Evolutionary conservation across 768 basidiomycete species (phyloP).

Genomic region (Crassisporium funariophilum): DNA sequence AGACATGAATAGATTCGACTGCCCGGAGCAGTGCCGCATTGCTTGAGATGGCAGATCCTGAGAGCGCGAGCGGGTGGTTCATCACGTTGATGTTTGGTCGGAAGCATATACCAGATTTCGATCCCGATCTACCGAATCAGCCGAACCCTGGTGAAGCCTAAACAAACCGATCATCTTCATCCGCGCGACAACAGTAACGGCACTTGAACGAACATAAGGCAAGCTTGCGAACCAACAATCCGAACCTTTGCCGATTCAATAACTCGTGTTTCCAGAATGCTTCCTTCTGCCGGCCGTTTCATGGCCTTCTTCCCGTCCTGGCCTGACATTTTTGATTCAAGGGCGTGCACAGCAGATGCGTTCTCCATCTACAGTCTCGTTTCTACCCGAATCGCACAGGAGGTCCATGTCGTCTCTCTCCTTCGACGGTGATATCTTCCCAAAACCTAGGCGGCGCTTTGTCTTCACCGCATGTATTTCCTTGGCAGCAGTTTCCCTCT

Average conservation of each 20-base stretch:
- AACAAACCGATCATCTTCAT: too few species aligned
- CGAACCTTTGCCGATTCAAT: too few species aligned
- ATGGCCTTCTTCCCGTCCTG: too few species aligned
- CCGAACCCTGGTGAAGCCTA: constrained; percentile 6
- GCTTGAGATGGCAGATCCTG: too few species aligned
- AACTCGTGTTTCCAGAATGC: too few species aligned
- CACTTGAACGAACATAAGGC: background rate
- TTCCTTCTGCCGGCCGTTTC: too few species aligned
- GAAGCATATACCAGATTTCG: background rate
- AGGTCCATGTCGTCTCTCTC: constrained; percentile 8
- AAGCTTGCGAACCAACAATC: background rate
- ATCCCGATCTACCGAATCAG: background rate
- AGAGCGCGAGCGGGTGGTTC: too few species aligned
- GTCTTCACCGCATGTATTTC: constrained; percentile 16
- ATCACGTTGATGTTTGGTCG: background rate
- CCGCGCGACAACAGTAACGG: background rate
- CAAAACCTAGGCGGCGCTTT: constrained; percentile 11
- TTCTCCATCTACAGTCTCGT: background rate
- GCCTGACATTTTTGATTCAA: too few species aligned
- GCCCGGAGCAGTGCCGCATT: too few species aligned
- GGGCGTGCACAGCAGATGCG: too few species aligned
- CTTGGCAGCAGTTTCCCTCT: constrained; percentile 14
- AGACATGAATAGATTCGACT: too few species aligned
- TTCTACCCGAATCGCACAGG: background rate
- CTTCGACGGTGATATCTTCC: constrained; percentile 4